A percentile compares a stretch with the other conserved stretches of the same genome.
Evolutionary conservation across 2,329 filamentous ascomycete genomes (phyloP).

Genomic region (Penicillium sp.): DNA sequence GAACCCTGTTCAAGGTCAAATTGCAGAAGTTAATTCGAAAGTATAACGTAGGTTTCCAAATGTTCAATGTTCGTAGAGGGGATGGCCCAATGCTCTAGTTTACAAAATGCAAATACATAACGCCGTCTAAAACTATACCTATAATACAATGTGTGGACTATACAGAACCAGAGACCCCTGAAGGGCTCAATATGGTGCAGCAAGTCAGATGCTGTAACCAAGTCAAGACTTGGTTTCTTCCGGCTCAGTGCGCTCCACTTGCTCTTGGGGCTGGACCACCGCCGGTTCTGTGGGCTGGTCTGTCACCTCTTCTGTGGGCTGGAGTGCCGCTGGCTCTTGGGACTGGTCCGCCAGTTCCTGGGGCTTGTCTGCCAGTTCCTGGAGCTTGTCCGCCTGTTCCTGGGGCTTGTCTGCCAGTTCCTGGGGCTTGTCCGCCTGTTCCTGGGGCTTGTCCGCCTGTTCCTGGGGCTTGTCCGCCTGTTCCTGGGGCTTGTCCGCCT

Average conservation of each 20-base stretch:
- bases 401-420: too few relatives aligned
- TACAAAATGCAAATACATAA: slow-evolving; percentile 15
- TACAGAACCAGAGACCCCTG: slow-evolving; percentile 6
- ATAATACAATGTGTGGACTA: slow-evolving; percentile 15
- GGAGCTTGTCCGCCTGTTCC: too few relatives aligned
- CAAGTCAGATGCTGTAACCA: background rate
- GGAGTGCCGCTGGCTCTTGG: too few relatives aligned
- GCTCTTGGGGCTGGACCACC: background rate
- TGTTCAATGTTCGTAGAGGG: slow-evolving; percentile 3
- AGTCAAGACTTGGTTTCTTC: background rate
- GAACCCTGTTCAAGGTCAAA: background rate
- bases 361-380: background rate
- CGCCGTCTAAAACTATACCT: slow-evolving; percentile 15
- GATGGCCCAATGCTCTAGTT: slow-evolving; percentile 12
- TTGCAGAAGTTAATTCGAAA: background rate
- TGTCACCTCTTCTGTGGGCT: background rate
- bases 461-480: background rate
- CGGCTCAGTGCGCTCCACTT: background rate
- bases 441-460: background rate
- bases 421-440: too few relatives aligned
- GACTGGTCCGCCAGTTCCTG: background rate
- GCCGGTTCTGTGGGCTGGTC: background rate
- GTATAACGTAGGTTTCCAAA: background rate
- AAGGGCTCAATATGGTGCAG: background rate
- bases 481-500: background rate